Conservation (phyloP, 495 filamentous ascomycete species). For the Neurospora sp. region DNA sequence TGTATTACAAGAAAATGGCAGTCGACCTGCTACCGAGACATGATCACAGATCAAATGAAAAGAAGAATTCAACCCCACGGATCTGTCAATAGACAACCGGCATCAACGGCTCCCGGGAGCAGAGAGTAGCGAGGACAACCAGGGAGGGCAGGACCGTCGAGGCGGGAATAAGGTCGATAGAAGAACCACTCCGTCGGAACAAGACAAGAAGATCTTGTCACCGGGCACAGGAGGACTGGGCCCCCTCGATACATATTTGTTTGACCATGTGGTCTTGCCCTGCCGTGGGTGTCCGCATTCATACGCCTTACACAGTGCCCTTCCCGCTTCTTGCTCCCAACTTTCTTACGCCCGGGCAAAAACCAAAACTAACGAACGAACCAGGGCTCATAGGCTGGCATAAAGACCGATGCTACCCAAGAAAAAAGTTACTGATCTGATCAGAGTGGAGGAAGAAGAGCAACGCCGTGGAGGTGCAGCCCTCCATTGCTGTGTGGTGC, state of each 20-base stretch:
- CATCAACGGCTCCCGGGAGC: neutral
- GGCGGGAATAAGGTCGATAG: neutral
- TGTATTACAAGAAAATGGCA: neutral
- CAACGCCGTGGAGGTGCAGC: neutral
- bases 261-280: neutral
- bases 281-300: neutral
- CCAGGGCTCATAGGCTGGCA: neutral
- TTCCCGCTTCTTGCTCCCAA: neutral
- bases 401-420: neutral
- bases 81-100: neutral
- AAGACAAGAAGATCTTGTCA: constrained; percentile 11
- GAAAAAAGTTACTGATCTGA: neutral
- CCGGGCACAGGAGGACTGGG: constrained; percentile 1
- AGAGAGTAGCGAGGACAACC: neutral
- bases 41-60: constrained; percentile 11
- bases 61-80: neutral
- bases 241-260: neutral
- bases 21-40: constrained; percentile 16
- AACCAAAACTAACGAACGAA: neutral
- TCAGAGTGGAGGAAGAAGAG: neutral
- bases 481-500: neutral
- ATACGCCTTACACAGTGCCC: neutral
- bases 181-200: constrained; percentile 1
- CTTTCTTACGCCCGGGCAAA: neutral
- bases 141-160: neutral